Evolutionary conservation across 2,329 filamentous ascomycete genomes (phyloP).

Genomic region (Alternaria conjuncta): DNA sequence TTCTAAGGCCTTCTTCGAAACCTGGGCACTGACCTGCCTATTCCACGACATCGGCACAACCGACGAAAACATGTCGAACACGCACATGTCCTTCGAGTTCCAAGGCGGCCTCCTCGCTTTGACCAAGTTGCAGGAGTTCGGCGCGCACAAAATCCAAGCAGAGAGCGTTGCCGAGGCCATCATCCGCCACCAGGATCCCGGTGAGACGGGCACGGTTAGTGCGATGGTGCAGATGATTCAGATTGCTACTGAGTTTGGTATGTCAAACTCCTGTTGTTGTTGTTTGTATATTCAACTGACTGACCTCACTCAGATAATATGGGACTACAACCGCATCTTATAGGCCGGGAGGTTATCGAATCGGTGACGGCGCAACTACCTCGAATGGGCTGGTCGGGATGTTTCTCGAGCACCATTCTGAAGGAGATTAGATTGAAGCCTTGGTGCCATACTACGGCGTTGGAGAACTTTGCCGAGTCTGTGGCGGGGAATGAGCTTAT

Average conservation of each 20-base stretch:
- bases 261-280: background rate
- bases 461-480: background rate
- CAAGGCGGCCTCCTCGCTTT: slow-evolving; percentile 3
- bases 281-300: background rate
- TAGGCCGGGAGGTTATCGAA: background rate
- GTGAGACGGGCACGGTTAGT: slow-evolving; percentile 1
- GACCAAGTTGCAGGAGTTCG: background rate
- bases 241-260: slow-evolving; percentile 3
- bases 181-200: slow-evolving; percentile 4
- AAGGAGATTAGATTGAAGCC: slow-evolving; percentile 1
- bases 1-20: background rate
- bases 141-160: background rate
- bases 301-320: background rate
- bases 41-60: slow-evolving; percentile 7
- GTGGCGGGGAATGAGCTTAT: background rate
- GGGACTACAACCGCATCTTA: slow-evolving; percentile 2
- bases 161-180: slow-evolving; percentile 6
- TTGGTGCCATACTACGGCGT: background rate
- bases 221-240: background rate
- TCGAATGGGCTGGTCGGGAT: background rate
- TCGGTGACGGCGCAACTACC: background rate
- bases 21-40: slow-evolving; percentile 3
- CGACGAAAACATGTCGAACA: background rate
- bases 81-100: slow-evolving; percentile 5
- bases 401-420: background rate